phyloP scores from a whole-genome alignment of 225 moss, liverwort and hornwort species.

The Pseudisothecium myosuroides region DNA sequence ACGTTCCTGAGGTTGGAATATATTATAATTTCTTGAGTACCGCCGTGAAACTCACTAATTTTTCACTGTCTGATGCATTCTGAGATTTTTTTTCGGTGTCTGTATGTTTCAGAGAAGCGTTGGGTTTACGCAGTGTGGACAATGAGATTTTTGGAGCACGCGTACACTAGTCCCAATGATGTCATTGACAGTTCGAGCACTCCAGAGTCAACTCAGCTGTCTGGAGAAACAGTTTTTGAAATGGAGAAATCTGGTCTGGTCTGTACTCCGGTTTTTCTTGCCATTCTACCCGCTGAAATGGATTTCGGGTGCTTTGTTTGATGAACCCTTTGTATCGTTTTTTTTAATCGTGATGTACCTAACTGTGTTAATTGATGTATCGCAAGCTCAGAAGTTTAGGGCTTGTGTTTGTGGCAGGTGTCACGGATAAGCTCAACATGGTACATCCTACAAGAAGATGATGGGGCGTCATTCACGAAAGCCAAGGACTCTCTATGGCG shows the following conservation, averaged over 20 bases:
- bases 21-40: neutral
- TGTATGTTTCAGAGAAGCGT: constrained; percentile 17
- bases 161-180: neutral
- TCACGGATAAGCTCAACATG: constrained; percentile 45
- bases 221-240: constrained; percentile 66
- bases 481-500: constrained; percentile 34
- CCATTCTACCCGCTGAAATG: neutral
- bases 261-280: neutral
- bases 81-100: neutral
- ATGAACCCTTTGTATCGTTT: neutral
- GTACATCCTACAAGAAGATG: constrained; percentile 38
- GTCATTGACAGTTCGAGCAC: neutral
- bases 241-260: constrained; percentile 68
- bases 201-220: constrained; percentile 19
- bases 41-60: neutral
- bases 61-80: neutral
- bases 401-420: constrained; percentile 25
- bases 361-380: neutral
- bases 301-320: neutral
- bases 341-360: neutral
- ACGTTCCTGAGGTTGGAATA: neutral
- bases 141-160: constrained; percentile 23
- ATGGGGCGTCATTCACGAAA: constrained; percentile 14
- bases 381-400: neutral
- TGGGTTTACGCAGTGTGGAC: constrained; percentile 63